Percentiles rank a stretch among this genome's conserved stretches.
phyloP scores from a whole-genome alignment of 352 stramenopile species.

The Phytophthora pseudosyringae region DNA sequence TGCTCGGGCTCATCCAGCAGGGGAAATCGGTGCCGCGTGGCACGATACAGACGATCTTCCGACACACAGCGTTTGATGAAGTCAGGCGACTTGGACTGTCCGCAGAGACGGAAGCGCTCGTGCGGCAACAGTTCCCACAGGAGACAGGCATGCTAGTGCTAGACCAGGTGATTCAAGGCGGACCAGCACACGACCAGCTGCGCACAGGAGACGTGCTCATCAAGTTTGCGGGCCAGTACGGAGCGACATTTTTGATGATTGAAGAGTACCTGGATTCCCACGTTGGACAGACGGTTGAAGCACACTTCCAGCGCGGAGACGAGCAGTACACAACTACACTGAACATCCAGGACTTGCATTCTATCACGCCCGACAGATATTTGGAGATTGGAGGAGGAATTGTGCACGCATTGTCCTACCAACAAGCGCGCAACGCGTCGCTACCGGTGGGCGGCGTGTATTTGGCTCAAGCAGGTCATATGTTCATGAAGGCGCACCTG shows the following conservation, averaged over 20 bases:
- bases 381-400: slow-evolving; percentile 88
- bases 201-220: slow-evolving; percentile 90
- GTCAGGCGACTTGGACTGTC: slow-evolving; percentile 80
- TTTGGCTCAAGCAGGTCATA: slow-evolving; percentile 88
- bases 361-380: slow-evolving; percentile 83
- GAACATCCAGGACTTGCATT: slow-evolving; percentile 76
- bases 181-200: slow-evolving; percentile 75
- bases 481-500: slow-evolving; percentile 91
- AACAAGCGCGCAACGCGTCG: slow-evolving; percentile 87
- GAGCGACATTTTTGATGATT: slow-evolving; percentile 87
- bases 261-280: slow-evolving; percentile 81
- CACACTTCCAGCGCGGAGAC: slow-evolving; percentile 83
- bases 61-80: slow-evolving; percentile 92
- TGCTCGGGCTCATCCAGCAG: slow-evolving; percentile 70
- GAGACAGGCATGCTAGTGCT: slow-evolving; percentile 93
- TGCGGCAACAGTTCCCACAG: slow-evolving; percentile 74
- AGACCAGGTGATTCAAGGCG: slow-evolving; percentile 85
- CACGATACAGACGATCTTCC: slow-evolving; percentile 90
- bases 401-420: slow-evolving; percentile 90
- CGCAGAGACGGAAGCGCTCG: slow-evolving; percentile 65
- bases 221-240: slow-evolving; percentile 69
- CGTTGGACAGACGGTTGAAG: slow-evolving; percentile 65
- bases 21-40: slow-evolving; percentile 67
- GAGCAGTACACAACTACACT: slow-evolving; percentile 54
- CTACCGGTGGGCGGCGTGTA: slow-evolving; percentile 81